Evolutionary conservation across 768 basidiomycete genomes (phyloP), one percentile per base, ranked within the genome.

Genomic region (Lactarius indigo): DNA sequence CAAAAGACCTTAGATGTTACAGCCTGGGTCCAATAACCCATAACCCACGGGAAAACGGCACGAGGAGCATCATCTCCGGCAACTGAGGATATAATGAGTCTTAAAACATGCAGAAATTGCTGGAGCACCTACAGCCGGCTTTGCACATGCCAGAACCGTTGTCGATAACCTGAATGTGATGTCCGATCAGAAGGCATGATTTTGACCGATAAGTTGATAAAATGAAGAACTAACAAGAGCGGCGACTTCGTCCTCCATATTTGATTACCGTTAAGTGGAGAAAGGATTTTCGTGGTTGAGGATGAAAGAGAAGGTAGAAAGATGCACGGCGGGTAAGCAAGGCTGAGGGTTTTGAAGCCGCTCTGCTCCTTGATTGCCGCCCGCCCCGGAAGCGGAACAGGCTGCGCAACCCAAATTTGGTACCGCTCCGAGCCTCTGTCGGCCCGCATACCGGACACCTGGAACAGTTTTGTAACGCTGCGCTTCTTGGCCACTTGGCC

Each of bases 131-230:
- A 93, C 92, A 94, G 81, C 97, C 96, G 87, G 96, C 96, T 84
- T 98, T 98, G 90, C 96, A 98, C 96, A 98, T 98, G 81, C 96
- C 96, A 76, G 96, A 98, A 76, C 93, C 94, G 79, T 92, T 92
- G 80, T 94, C 90, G 77, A 92, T 90, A 79, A 92, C 91, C 90
- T 91, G 70, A 20, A 47, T 71, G 20, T 33, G 23, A 58, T 13
- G 50, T 0, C 47, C 58, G 54, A 66, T 55, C 63, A 57, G 18
- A 52, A n/a, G 37, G 26, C 26, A n/a, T n/a, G 42, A 68, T 55
- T 44, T 31, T 35, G 31, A 47, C 35, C 57, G 66, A 67, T 63
- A 23, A 26, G 26, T 13, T 15, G 13, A 5, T n/a, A 64, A 10
- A n/a, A 50, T 58, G 15, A 28, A 37, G 13, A 7, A 76, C 79